These are phyloP conservation scores for Mycosphaerella sp. DNA, from an alignment of 2,329 filamentous ascomycete species.

Conservation along the genomic window DNA sequence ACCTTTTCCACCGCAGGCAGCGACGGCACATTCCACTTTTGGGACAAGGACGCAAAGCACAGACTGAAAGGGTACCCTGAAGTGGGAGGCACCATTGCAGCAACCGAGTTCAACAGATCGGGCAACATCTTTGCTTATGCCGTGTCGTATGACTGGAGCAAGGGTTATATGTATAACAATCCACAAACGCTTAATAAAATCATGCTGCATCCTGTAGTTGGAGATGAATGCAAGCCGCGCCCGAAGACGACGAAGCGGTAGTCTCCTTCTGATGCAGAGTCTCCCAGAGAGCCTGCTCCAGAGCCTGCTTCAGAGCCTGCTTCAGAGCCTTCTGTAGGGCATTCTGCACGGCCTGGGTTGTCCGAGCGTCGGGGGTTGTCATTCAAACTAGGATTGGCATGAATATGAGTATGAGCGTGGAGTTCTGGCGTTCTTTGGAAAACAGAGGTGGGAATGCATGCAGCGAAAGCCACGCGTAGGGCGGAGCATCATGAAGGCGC, in stretches of 20 bases:
- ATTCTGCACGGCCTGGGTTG: too few relatives aligned
- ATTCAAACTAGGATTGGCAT: too few relatives aligned
- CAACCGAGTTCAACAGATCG: conserved; percentile 82
- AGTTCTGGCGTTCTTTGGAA: background rate
- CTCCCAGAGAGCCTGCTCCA: too few relatives aligned
- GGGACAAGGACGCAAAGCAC: conserved; percentile 61
- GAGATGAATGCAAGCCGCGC: conserved; percentile 47
- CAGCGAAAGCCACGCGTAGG: background rate
- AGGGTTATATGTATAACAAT: conserved; percentile 83
- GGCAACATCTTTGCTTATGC: conserved; percentile 61
- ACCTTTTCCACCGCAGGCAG: conserved; percentile 97
- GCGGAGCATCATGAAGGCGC: background rate
- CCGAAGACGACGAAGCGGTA: conserved; percentile 45
- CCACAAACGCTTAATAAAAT: conserved; percentile 48
- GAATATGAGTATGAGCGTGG: background rate
- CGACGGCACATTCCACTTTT: conserved; percentile 95
- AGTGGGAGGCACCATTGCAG: conserved; percentile 69
- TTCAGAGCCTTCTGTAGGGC: too few relatives aligned
- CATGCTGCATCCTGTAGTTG: conserved; percentile 44
- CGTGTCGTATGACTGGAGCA: conserved; percentile 96
- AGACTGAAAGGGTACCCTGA: conserved; percentile 58
- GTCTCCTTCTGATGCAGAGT: background rate
- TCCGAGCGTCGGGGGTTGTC: too few relatives aligned
- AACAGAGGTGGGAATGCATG: background rate
- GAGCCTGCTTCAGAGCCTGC: too few relatives aligned